Evolutionary conservation across 2,329 filamentous ascomycete genomes (phyloP).

Genomic region (Alternaria arbusti): DNA sequence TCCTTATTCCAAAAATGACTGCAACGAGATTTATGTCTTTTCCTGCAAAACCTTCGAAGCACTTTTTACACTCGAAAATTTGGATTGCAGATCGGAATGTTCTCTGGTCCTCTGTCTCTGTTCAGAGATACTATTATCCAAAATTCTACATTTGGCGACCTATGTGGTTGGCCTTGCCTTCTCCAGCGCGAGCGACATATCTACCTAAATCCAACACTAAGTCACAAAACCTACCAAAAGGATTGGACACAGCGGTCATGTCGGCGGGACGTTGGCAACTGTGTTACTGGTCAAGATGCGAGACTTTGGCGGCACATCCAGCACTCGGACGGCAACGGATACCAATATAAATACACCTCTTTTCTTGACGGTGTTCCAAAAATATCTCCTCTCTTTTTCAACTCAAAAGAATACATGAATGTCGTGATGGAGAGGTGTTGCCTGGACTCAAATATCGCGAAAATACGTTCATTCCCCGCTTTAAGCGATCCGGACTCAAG

Average conservation of each 20-base stretch:
- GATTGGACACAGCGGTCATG: rapidly evolving
- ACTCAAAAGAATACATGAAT: rapidly evolving
- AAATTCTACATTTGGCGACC: too few species aligned
- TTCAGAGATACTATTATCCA: too few species aligned
- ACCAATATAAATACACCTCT: neutral
- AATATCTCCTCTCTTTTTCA: rapidly evolving
- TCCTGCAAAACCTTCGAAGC: too few species aligned
- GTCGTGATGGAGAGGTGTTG: neutral
- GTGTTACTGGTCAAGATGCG: neutral
- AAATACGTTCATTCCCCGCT: rapidly evolving
- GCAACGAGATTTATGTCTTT: too few species aligned
- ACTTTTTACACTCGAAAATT: too few species aligned
- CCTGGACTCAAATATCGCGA: neutral
- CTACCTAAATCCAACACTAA: neutral
- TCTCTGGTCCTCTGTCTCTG: too few species aligned
- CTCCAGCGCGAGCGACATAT: neutral
- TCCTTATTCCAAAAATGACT: neutral
- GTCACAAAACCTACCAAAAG: neutral
- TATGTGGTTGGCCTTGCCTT: too few species aligned
- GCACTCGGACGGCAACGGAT: neutral
- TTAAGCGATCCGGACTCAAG: neutral
- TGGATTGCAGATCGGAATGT: too few species aligned
- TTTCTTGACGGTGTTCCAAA: neutral
- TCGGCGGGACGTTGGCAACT: neutral
- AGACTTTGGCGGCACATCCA: rapidly evolving